Conservation (phyloP, 805 yeast species). For the Candida suzukii region DNA sequence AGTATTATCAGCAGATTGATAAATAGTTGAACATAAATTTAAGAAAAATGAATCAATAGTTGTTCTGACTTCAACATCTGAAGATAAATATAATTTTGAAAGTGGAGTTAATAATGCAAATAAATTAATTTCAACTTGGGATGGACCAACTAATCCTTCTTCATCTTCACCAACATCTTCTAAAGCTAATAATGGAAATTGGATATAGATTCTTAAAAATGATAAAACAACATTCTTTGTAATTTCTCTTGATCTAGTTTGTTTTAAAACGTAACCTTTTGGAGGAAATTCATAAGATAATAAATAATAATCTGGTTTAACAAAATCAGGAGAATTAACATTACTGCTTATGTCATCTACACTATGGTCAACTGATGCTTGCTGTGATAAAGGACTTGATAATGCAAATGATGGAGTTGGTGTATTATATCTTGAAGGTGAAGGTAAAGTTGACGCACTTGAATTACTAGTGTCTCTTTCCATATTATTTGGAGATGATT, state of each 20-base stretch:
- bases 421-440: too few species aligned
- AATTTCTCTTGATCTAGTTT: too few species aligned
- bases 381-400: background rate
- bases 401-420: background rate
- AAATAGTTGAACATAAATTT: conserved; percentile 25
- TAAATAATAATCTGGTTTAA: background rate
- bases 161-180: background rate
- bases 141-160: background rate
- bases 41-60: conserved; percentile 30
- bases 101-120: conserved; percentile 30
- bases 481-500: too few species aligned
- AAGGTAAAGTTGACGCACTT: background rate
- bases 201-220: background rate
- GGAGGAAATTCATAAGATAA: background rate
- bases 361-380: background rate
- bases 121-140: too few species aligned
- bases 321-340: background rate
- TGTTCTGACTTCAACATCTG: conserved; percentile 25
- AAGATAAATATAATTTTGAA: conserved; percentile 29
- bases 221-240: background rate
- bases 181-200: background rate
- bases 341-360: background rate
- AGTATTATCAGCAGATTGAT: conserved; percentile 20
- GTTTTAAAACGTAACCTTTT: background rate
- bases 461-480: too few species aligned